Evolutionary conservation across 2,329 filamentous ascomycete species (phyloP), one percentile per base, ranked within the genome.

Genomic region (Bisporella sp.): DNA sequence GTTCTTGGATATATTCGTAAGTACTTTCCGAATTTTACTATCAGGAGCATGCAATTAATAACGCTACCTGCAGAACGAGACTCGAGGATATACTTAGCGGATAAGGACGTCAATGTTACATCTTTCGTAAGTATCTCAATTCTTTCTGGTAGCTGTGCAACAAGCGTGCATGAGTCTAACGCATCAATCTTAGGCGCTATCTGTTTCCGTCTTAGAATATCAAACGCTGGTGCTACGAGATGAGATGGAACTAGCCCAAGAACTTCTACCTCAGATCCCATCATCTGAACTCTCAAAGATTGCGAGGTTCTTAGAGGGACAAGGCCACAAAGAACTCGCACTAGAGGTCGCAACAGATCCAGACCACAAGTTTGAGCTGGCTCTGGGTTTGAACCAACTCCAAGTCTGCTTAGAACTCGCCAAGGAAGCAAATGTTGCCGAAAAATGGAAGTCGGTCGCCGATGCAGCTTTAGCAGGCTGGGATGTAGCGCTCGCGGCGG

Each of bases 361-460:
- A 0, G 93, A 99, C 71, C 93, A 99, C 72, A 93, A 95, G 66
- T 97, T 99, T 62, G 93, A 99, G 54, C 79, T 99, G 28, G 86
- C 93, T 0, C 76, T 99, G 32, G 79, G 82, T 3, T 76, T 99
- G 41, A 89, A 85, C 61, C 86, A 93, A 56, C 80, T 97, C 11
- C 80, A 91, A 40, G 87, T 92, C 63, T 92, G 92, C 1, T 78
- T 96, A 3, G 84, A 90, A 53, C 82, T 97, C 46, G 92, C 93
- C 5, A 79, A 84, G 40, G 77, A 87, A 66, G 87, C 89, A 8
- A 86, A 96, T 57, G 87, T 84, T 1, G 93, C 97, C 67, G 92
- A 97, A 72, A 96, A 96, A 71, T 99, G 93, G 93, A 97, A 97
- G 78, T 91, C 83, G 4, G 89, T 99, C 4, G 93, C 93, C 53